Evolutionary conservation across 1,139 yeast species (phyloP).

Genomic region (Debaryomyces fabryi): DNA sequence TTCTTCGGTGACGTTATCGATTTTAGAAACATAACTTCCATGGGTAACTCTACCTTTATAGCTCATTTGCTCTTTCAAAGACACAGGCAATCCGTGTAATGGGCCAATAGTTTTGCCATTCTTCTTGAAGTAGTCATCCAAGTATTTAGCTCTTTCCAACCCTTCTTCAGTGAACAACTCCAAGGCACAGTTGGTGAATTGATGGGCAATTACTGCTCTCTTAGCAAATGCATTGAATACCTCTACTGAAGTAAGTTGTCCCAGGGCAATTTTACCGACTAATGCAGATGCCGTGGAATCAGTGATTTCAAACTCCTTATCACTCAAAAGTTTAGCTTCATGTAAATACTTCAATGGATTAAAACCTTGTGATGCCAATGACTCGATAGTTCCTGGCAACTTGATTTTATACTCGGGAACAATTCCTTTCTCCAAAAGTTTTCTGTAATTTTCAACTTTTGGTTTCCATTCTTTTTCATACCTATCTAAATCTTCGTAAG

Average conservation of each 20-base stretch:
- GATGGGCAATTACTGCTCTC: constrained; percentile 45
- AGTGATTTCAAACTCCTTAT: constrained; percentile 50
- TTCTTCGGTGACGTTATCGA: constrained; percentile 51
- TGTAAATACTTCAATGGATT: constrained; percentile 49
- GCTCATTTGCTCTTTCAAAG: constrained; percentile 73
- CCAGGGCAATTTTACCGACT: constrained; percentile 36
- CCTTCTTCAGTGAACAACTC: constrained; percentile 40
- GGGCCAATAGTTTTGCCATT: constrained; percentile 71
- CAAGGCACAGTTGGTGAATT: constrained; percentile 40
- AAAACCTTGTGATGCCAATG: constrained; percentile 44
- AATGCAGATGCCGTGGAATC: constrained; percentile 43
- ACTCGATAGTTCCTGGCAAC: constrained; percentile 42
- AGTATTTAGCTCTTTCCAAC: constrained; percentile 34
- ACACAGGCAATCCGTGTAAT: constrained; percentile 77
- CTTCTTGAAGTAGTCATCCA: constrained; percentile 44
- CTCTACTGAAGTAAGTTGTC: constrained; percentile 43
- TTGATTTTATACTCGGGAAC: constrained; percentile 46
- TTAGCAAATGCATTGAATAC: constrained; percentile 56
- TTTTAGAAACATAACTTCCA: constrained; percentile 61
- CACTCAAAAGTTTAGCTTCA: constrained; percentile 45
- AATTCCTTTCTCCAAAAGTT: constrained; percentile 41
- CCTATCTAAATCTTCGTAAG: constrained; percentile 42
- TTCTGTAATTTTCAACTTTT: constrained; percentile 51
- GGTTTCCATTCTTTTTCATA: constrained; percentile 46
- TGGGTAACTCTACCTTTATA: constrained; percentile 59